These are phyloP conservation scores for Cercospora zeina DNA, from an alignment of 2,329 filamentous ascomycete genomes.

Conservation along the genomic window DNA sequence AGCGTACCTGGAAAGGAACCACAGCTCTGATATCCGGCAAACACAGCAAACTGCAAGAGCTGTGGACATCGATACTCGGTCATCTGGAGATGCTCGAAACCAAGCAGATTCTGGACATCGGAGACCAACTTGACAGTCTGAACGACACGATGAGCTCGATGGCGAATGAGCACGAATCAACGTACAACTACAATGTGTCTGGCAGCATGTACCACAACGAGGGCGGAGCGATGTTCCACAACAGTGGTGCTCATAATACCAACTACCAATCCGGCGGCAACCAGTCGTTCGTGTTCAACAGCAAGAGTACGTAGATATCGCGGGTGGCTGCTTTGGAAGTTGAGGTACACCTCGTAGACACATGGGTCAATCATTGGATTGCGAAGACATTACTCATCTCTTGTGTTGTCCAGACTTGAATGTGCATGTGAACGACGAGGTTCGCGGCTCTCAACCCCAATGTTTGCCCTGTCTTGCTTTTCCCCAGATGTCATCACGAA, in stretches of 20 bases:
- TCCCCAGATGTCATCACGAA: not conserved
- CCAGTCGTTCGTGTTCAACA: not conserved
- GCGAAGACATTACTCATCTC: not conserved
- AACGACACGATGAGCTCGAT: not conserved
- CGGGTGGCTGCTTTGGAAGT: not conserved
- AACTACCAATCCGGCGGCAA: not conserved
- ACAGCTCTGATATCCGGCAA: not conserved
- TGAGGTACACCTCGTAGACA: too few relatives aligned
- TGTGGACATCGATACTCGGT: not conserved
- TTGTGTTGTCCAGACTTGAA: not conserved
- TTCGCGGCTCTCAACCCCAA: not conserved
- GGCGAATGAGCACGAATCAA: not conserved
- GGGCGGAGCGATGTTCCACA: not conserved
- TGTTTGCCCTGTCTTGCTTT: not conserved
- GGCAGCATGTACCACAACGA: not conserved
- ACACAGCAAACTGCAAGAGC: not conserved
- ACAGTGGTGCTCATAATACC: not conserved
- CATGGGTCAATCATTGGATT: too few relatives aligned
- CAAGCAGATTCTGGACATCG: conserved; percentile 1
- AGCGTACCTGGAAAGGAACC: not conserved
- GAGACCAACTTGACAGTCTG: not conserved
- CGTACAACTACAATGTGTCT: not conserved
- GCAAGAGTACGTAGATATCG: not conserved
- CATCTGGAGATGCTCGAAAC: not conserved
- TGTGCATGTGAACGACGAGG: not conserved